Base-by-base conservation (phyloP, 495 filamentous ascomycete genomes). In the Cenococcum geophilum region DNA sequence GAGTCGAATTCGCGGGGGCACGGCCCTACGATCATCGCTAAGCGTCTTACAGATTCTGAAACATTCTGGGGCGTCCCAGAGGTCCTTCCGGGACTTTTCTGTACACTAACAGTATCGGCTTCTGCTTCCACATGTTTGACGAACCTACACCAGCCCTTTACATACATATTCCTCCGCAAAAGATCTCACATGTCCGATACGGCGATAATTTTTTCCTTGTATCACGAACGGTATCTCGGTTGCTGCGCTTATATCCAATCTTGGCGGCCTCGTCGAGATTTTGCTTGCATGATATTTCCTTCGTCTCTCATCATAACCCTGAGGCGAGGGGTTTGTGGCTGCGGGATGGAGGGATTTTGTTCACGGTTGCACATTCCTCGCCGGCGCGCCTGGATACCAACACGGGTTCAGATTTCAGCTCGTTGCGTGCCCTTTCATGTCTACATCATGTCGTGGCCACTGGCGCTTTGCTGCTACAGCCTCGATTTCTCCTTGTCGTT, bases 11-110 rank as follows among this genome's bases (percentile, higher is more conserved):
- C 34, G 63, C 34, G 22, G 63, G 66, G 18, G 43, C 35, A 1
- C 59, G 59, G 8, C 63, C 66, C 20, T 69, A 69, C 50, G 66
- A 69, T n/a, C 66, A 69, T 36, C 59, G 54, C 20, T 56, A 56
- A 37, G 20, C 34, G 54, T 40, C 54, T 12, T 16, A 40, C 32
- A 32, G n/a, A 23, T 12, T 20, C 37, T 56, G 34, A 40, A 20
- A 56, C 34, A 37, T 22, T 40, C 34, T 37, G 3, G 37, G 20
- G 37, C 54, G n/a, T 56, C 37, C 5, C 37, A 1, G 18, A 22
- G 49, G 18, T 52, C 23, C 20, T 25, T 22, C 45, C 45, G 45
- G 18, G 45, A 49, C 22, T 49, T 27, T 52, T 32, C 49, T 52
- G 49, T 52, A 52, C 25, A 52, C 25, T 52, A 52, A 20, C 49